phyloP scores from a whole-genome alignment of 2,329 filamentous ascomycete genomes.

The Colletotrichum sansevieriae region DNA sequence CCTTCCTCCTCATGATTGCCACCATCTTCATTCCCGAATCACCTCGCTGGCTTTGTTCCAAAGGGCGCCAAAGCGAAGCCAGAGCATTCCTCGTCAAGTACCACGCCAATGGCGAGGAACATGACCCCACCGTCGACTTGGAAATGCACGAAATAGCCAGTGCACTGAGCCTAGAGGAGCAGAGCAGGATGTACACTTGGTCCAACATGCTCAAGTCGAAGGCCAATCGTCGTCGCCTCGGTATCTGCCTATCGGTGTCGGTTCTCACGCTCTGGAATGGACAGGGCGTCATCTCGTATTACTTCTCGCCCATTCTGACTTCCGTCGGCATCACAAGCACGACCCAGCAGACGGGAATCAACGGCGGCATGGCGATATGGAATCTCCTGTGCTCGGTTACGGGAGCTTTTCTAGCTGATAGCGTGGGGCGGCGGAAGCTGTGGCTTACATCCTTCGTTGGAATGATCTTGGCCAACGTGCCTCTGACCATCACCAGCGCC shows the following conservation, averaged over 20 bases:
- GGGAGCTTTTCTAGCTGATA: conserved; percentile 41
- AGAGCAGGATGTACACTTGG: conserved; percentile 27
- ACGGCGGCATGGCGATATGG: conserved; percentile 46
- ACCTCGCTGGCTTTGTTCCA: conserved; percentile 53
- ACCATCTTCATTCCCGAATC: conserved; percentile 51
- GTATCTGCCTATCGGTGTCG: conserved; percentile 39
- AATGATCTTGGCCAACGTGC: conserved; percentile 41
- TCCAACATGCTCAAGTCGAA: conserved; percentile 33
- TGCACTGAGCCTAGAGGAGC: conserved; percentile 57
- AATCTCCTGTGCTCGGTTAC: conserved; percentile 25
- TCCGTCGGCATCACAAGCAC: conserved; percentile 50
- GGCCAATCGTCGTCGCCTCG: conserved; percentile 41
- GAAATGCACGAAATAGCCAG: conserved; percentile 64
- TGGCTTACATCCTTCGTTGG: conserved; percentile 43
- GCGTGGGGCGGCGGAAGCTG: conserved; percentile 42
- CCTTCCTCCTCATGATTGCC: conserved; percentile 18
- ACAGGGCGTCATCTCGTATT: conserved; percentile 53
- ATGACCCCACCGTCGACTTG: conserved; percentile 59
- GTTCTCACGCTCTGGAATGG: conserved; percentile 42
- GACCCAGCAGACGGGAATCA: conserved; percentile 52
- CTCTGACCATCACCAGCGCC: conserved; percentile 39
- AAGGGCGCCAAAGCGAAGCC: conserved; percentile 49
- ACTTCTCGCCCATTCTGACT: conserved; percentile 49
- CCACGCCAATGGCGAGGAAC: conserved; percentile 54
- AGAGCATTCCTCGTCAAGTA: not conserved